Evolutionary conservation across 345 rosid species (phyloP).

Genomic region (Microthlaspi erraticum): DNA sequence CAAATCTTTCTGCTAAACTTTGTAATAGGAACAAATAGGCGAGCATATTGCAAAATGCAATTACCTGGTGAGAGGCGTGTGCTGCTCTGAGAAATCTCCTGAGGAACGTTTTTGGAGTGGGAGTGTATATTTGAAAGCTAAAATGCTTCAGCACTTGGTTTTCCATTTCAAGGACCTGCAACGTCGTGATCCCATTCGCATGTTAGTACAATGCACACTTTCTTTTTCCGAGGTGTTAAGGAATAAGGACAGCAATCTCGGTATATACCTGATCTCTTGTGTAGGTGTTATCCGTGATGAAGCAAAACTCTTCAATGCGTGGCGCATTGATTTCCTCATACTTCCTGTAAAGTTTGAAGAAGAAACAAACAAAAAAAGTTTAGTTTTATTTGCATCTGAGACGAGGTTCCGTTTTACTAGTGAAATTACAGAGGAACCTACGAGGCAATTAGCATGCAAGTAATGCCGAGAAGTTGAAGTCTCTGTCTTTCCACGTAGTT

Average conservation of each 20-base stretch:
- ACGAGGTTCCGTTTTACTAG: slow-evolving; percentile 3
- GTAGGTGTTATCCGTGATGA: slow-evolving; percentile 92
- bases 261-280: slow-evolving; percentile 67
- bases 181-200: slow-evolving; percentile 1
- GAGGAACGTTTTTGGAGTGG: slow-evolving; percentile 88
- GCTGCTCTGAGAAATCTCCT: slow-evolving; percentile 94
- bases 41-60: slow-evolving; percentile 20
- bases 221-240: not conserved
- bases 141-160: slow-evolving; percentile 60
- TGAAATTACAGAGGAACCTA: slow-evolving; percentile 51
- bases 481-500: slow-evolving; percentile 69
- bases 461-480: slow-evolving; percentile 94
- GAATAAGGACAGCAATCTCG: slow-evolving; percentile 11
- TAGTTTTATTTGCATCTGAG: not conserved
- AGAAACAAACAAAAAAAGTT: slow-evolving; percentile 18
- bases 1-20: slow-evolving; percentile 33
- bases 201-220: slow-evolving; percentile 26
- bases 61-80: slow-evolving; percentile 76
- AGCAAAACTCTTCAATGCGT: slow-evolving; percentile 91
- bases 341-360: slow-evolving; percentile 58
- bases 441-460: slow-evolving; percentile 97
- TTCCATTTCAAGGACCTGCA: slow-evolving; percentile 84
- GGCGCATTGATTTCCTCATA: slow-evolving; percentile 94
- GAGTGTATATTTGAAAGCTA: slow-evolving; percentile 72
- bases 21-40: slow-evolving; percentile 5